Evolutionary conservation across 2,329 filamentous ascomycete species (phyloP).

Genomic region (Ilyonectria mors-panacis): DNA sequence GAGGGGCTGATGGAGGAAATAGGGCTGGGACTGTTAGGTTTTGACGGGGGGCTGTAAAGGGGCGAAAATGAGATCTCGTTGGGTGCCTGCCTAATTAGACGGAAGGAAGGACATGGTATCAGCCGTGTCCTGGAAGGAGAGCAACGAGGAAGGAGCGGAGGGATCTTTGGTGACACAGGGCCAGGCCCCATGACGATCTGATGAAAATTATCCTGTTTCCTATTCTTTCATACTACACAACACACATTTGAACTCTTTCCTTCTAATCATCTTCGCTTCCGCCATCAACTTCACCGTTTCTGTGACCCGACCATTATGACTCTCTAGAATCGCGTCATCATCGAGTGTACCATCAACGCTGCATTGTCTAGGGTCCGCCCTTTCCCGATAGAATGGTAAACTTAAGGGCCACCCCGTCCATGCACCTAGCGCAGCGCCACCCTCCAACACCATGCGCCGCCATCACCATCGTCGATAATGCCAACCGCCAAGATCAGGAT

Average conservation of each 20-base stretch:
- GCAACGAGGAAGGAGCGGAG: not conserved
- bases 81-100: not conserved
- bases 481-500: not conserved
- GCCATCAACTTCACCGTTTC: not conserved
- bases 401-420: not conserved
- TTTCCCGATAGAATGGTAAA: constrained; percentile 39
- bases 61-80: not conserved
- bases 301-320: not conserved
- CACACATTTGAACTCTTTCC: not conserved
- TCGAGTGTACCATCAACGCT: not conserved
- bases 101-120: not conserved
- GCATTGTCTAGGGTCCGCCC: not conserved
- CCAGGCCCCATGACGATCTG: not conserved
- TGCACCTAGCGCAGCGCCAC: not conserved
- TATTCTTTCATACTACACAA: not conserved
- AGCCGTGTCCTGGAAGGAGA: not conserved
- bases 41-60: not conserved
- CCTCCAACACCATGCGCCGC: not conserved
- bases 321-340: not conserved
- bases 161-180: not conserved
- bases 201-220: not conserved
- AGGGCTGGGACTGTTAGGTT: not conserved
- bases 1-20: not conserved
- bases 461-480: not conserved
- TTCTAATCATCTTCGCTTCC: not conserved